Conservation (phyloP, 2,329 filamentous ascomycete species). For the Xylaria sp. region DNA sequence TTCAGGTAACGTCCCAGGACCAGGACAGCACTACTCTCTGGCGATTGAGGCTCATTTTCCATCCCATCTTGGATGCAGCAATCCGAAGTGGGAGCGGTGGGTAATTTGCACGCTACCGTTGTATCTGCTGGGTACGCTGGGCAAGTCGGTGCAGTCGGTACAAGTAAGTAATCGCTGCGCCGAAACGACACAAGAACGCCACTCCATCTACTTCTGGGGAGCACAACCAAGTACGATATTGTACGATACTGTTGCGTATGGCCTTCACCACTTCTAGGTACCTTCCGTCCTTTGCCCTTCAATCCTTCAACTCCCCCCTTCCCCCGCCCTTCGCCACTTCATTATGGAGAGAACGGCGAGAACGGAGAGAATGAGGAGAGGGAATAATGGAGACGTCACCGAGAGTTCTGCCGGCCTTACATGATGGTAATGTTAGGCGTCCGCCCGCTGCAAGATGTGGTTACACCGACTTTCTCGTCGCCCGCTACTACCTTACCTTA, state of each 20-base stretch:
- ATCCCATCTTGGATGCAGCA: constrained; percentile 19
- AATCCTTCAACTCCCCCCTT: no score
- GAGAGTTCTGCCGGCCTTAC: constrained; percentile 24
- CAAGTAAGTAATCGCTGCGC: constrained; percentile 5
- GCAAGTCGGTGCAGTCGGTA: background rate
- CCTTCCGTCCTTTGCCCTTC: no score
- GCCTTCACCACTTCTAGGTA: background rate
- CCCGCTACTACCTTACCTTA: constrained; percentile 23
- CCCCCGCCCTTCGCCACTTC: background rate
- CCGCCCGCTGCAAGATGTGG: constrained; percentile 31
- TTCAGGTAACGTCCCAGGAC: constrained; percentile 15
- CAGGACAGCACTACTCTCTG: background rate
- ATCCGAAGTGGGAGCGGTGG: constrained; percentile 20
- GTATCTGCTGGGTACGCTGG: background rate
- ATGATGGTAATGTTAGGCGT: constrained; percentile 15
- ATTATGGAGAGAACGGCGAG: background rate
- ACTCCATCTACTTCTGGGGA: constrained; percentile 1
- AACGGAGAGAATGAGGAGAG: background rate
- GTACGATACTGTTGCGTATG: constrained; percentile 3
- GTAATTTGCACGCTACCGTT: constrained; percentile 1
- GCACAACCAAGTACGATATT: constrained; percentile 19
- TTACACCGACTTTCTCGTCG: constrained; percentile 36
- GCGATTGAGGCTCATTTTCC: constrained; percentile 27
- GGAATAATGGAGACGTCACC: constrained; percentile 20
- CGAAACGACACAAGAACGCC: constrained; percentile 18